Conservation (phyloP, 2,329 filamentous ascomycete species). For the Xylariales sp. region DNA sequence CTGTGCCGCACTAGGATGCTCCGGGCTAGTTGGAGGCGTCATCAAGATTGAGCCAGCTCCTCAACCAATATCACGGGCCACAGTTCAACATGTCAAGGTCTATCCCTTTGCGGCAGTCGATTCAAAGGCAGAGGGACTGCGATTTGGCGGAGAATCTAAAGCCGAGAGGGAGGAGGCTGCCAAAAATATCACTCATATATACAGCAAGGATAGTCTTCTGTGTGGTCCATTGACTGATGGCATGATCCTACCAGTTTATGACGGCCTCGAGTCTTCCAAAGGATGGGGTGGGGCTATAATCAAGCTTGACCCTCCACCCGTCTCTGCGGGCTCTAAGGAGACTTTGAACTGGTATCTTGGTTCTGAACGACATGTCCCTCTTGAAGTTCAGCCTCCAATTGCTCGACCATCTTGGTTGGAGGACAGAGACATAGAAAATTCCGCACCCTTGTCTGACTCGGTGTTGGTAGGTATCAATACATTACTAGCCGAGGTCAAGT, state of each 20-base stretch:
- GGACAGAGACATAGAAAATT: slow-evolving; percentile 42
- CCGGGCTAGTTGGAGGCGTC: slow-evolving; percentile 76
- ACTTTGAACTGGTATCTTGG: slow-evolving; percentile 68
- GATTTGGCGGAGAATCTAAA: slow-evolving; percentile 84
- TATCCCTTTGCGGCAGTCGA: slow-evolving; percentile 67
- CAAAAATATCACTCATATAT: slow-evolving; percentile 67
- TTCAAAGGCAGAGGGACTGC: slow-evolving; percentile 62
- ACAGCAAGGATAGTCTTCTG: slow-evolving; percentile 62
- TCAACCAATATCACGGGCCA: slow-evolving; percentile 61
- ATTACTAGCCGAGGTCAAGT: slow-evolving; percentile 66
- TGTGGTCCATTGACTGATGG: slow-evolving; percentile 87
- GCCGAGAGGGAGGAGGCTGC: slow-evolving; percentile 73
- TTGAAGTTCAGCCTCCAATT: slow-evolving; percentile 74
- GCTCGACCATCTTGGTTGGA: slow-evolving; percentile 56
- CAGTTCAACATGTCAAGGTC: slow-evolving; percentile 65
- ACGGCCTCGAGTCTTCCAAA: slow-evolving; percentile 47
- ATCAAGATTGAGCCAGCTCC: slow-evolving; percentile 83
- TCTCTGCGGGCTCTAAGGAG: slow-evolving; percentile 35
- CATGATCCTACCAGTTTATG: slow-evolving; percentile 62
- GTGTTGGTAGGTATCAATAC: slow-evolving; percentile 79
- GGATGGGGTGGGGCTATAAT: slow-evolving; percentile 82
- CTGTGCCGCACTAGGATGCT: slow-evolving; percentile 66
- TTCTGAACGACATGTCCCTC: slow-evolving; percentile 64
- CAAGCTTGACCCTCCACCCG: slow-evolving; percentile 62
- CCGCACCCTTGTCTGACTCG: slow-evolving; percentile 52